Base-by-base conservation (phyloP, 495 filamentous ascomycete species). In the Hyphodiscus hymeniophilus region DNA sequence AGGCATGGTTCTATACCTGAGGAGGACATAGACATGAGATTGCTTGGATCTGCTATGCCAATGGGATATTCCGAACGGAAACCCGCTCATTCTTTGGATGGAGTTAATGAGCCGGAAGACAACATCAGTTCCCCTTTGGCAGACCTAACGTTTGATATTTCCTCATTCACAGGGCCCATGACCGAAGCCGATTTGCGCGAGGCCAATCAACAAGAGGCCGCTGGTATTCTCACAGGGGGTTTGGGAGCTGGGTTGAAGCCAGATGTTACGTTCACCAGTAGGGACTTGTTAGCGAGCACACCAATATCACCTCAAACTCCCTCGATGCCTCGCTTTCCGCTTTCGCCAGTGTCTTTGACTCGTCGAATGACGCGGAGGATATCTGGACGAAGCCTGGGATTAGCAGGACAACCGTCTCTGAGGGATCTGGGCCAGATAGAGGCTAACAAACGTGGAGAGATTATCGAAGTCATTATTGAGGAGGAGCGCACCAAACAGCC, bases 381-480 rank as follows among this genome's bases (percentile, higher is more conserved):
- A 7, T 47, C 71, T 2, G 54, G 60, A 34, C 49, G 50, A 10
- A 52, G 47, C 15, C 46, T 49, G 12, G 46, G 53, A 1, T 44
- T 67, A n/a, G 53, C 53, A 30, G 57, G 63, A 18, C 33, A 50
- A 15, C 56, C 59, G 30, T 65, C 69, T 8, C 41, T 73, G 23
- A 65, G 60, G 38, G 61, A 67, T 28, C 54, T 74, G 6, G 72
- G 64, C 2, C 73, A 76, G 54, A 61, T 54, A 2, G 72, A 75
- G 47, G 73, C 74, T 0, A 74, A 75, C 55, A 73, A 68, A 42
- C 57, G 70, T 11, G 71, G 72, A 7, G 63, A 74, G 48, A 66
- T 74, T 3, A 69, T 76, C 41, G 67, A 75, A 54, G 65, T 78
- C 1, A 63, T 76, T 17, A 57, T 72, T 36, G 72, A 75, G 7